Conservation (phyloP, 2,329 filamentous ascomycete species). For the Stagonosporopsis chrysanthemi region DNA sequence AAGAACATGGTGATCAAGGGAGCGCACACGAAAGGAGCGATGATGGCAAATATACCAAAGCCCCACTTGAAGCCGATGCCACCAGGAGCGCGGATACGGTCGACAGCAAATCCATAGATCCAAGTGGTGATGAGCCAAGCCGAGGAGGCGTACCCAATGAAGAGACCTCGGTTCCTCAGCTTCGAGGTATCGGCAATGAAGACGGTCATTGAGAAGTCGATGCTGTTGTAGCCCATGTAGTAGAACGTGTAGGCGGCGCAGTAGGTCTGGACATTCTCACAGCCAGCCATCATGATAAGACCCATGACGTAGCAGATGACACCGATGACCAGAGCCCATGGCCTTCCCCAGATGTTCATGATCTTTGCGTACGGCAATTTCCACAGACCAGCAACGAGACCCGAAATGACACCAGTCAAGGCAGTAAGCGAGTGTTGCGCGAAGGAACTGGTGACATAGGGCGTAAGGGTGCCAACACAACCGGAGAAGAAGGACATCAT, state of each 20-base stretch:
- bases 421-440: conserved; percentile 48
- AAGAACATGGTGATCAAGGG: conserved; percentile 68
- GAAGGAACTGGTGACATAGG: conserved; percentile 53
- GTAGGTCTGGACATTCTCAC: conserved; percentile 67
- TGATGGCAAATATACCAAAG: conserved; percentile 71
- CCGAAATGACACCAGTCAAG: conserved; percentile 49
- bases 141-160: conserved; percentile 59
- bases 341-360: conserved; percentile 54
- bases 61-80: conserved; percentile 69
- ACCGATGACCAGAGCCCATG: conserved; percentile 47
- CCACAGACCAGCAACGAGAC: conserved; percentile 49
- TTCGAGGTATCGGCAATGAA: conserved; percentile 74
- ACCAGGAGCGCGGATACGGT: conserved; percentile 54
- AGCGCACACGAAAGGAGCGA: conserved; percentile 66
- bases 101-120: conserved; percentile 38
- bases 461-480: conserved; percentile 50
- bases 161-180: conserved; percentile 67
- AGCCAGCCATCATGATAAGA: conserved; percentile 73
- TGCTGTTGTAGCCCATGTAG: conserved; percentile 65
- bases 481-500: conserved; percentile 57
- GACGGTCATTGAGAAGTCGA: conserved; percentile 69
- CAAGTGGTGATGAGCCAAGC: conserved; percentile 46
- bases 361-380: conserved; percentile 54
- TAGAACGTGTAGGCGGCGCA: conserved; percentile 73
- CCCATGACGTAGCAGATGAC: conserved; percentile 42